Base-by-base conservation (phyloP, 2,329 filamentous ascomycete genomes). In the Podosphaera leucotricha region DNA sequence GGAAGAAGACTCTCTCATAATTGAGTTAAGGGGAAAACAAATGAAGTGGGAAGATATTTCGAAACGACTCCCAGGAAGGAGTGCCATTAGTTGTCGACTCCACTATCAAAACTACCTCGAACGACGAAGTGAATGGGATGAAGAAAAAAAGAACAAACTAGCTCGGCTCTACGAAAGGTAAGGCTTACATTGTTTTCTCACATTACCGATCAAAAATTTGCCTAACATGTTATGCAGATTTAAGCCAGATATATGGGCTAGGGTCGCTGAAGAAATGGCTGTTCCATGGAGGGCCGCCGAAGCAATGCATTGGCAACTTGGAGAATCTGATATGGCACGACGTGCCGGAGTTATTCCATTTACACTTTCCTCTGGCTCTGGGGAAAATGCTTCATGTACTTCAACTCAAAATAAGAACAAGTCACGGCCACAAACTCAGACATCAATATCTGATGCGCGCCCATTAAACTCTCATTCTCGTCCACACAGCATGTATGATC, bases 41-140 rank as follows among this genome's bases (percentile, higher is more conserved):
- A 93, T 94, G 84, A 95, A 95, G 59, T 95, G 87, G 90, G 87
- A 95, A 58, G 87, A 95, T 61, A 94, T 95, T 55, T 92, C 84
- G 49, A 92, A 87, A 64, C 74, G 79, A 44, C 66, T 95, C 42
- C 86, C 85, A 2, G 87, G 87, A 49, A 75, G 90, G 53, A 94
- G 85, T 61, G 79, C 85, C 46, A 94, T 94, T 55, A 92, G 85
- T 54, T 95, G 87, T 61, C 77, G 87, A 38, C 68, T 95, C 43
- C 85, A 93, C 57, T 95, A 94, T 60, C 87, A 95, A 56, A 98
- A 98, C 60, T 95, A 95, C 59, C 72, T 94, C 44, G 90, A 98
- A 61, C 73, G 85, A 55, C 72, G 85, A 46, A 85, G 82, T 54
- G 84, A 92, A 59, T 95, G 87, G 86, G 85, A 94, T 56, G 90